A percentile compares a stretch with the other conserved stretches of the same genome.
Conservation (phyloP, 176 grass and related monocot species). For the Aegilops longissima region DNA sequence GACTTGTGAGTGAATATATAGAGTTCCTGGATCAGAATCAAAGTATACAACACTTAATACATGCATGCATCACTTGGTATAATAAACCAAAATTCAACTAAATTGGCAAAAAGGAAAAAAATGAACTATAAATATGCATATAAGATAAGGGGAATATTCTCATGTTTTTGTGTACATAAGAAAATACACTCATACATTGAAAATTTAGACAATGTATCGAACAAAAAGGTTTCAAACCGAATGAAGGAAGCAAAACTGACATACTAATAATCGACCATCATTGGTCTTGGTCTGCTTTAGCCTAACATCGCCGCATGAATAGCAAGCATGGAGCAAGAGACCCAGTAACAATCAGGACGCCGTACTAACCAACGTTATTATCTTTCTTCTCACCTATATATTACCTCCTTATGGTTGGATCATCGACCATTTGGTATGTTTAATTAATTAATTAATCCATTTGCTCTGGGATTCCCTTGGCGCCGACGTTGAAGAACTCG, state of each 20-base stretch:
- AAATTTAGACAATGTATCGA: neutral
- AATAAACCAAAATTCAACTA: neutral
- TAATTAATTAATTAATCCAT: neutral
- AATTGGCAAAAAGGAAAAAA: neutral
- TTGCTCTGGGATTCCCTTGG: constrained; percentile 28
- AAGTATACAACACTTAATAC: neutral
- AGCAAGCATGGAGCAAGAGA: neutral
- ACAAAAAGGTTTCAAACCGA: neutral
- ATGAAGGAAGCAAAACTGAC: neutral
- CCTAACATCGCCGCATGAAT: neutral
- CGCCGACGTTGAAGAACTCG: constrained; percentile 80
- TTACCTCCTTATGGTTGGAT: neutral
- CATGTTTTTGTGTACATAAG: neutral
- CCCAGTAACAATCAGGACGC: neutral
- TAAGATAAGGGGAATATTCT: neutral
- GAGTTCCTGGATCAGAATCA: neutral
- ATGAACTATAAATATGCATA: neutral
- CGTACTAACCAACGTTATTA: neutral
- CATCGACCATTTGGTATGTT: neutral
- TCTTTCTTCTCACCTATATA: neutral
- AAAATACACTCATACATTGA: neutral
- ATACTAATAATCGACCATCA: neutral
- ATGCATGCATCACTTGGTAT: neutral
- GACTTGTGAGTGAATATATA: neutral
- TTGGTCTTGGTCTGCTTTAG: neutral